phyloP scores from a whole-genome alignment of 2,329 filamentous ascomycete species.

The Penicillium glabrum region DNA sequence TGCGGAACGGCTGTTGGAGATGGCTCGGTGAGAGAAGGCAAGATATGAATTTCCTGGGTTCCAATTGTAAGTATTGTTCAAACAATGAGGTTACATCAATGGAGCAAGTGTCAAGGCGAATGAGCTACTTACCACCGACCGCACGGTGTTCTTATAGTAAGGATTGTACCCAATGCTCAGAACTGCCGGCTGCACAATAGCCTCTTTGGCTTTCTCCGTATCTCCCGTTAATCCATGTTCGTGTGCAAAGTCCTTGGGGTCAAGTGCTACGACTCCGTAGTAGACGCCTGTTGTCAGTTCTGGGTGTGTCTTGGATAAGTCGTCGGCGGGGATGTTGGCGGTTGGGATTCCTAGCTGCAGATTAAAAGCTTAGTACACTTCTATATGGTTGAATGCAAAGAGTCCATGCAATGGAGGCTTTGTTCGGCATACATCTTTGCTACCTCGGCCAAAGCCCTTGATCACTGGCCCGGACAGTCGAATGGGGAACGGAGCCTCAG shows the following conservation, averaged over 20 bases:
- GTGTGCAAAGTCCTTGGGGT: slow-evolving; percentile 39
- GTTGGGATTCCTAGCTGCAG: slow-evolving; percentile 88
- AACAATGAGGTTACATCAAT: neutral
- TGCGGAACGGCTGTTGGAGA: slow-evolving; percentile 32
- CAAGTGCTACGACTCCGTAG: slow-evolving; percentile 84
- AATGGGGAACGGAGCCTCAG: slow-evolving; percentile 76
- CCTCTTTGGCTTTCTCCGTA: slow-evolving; percentile 13
- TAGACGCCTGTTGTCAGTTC: slow-evolving; percentile 78
- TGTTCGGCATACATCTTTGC: slow-evolving; percentile 68
- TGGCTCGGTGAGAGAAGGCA: slow-evolving; percentile 65
- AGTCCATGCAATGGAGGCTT: neutral
- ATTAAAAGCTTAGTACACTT: neutral
- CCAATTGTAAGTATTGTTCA: neutral
- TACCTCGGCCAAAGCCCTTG: slow-evolving; percentile 89
- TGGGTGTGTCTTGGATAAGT: slow-evolving; percentile 60
- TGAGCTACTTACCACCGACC: slow-evolving; percentile 61
- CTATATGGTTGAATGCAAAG: neutral
- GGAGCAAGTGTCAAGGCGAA: neutral
- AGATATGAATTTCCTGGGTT: slow-evolving; percentile 73
- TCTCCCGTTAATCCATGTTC: slow-evolving; percentile 15
- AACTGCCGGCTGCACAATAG: slow-evolving; percentile 74
- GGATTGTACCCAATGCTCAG: slow-evolving; percentile 97
- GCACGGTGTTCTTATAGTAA: slow-evolving; percentile 88
- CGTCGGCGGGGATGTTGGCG: slow-evolving; percentile 74
- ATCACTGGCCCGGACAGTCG: slow-evolving; percentile 84